Base-by-base conservation (phyloP, 768 basidiomycete genomes). In the Nidularia sp. region DNA sequence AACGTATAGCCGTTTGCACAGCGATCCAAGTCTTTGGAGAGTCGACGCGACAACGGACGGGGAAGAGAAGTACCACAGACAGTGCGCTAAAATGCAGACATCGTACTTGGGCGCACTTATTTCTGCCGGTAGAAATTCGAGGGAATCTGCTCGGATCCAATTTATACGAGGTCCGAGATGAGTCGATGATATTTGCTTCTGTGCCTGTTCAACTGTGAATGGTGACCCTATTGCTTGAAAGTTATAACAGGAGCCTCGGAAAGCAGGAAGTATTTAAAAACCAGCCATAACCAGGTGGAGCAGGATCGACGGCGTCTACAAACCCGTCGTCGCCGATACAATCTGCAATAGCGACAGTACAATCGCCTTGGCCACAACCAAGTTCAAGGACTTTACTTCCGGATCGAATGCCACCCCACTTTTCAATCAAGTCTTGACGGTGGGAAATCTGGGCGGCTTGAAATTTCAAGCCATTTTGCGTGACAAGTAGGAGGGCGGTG, bases 311-410 rank as follows among this genome's bases (percentile, higher is more conserved):
- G 36, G 36, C 36, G 15, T 39, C 36, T 2, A 39, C 36, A 9
- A 15, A 9, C 1, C 36, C 1, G 9, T 39, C 15, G 9, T 39
- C 36, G 2, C 72, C 74, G 8, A 75, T 70, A 1, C 62, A 59
- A 12, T 58, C 57, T 13, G 72, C 73, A 6, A 75, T 61, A 4
- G 60, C 67, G 25, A 64, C 61, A 1, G 73, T 75, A 48, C 64
- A 67, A 51, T 74, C 73, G 12, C 73, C 73, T 49, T 73, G 73
- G 2, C 73, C 73, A 51, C 72, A 73, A 4, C 73, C 73, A 1
- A 75, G 56, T 53, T 75, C 73, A 1, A 75, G 59, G 6, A 75
- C 63, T 46, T 29, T 46, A 10, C 9, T 9, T 9, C 45, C 45
- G 25, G 9, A 8, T 15, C 9, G 45, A 18, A 46, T 46, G 45